Percentiles rank a stretch among this genome's conserved stretches.
Evolutionary conservation across 345 rosid genomes (phyloP).

Genomic region (Jatropha curcas): DNA sequence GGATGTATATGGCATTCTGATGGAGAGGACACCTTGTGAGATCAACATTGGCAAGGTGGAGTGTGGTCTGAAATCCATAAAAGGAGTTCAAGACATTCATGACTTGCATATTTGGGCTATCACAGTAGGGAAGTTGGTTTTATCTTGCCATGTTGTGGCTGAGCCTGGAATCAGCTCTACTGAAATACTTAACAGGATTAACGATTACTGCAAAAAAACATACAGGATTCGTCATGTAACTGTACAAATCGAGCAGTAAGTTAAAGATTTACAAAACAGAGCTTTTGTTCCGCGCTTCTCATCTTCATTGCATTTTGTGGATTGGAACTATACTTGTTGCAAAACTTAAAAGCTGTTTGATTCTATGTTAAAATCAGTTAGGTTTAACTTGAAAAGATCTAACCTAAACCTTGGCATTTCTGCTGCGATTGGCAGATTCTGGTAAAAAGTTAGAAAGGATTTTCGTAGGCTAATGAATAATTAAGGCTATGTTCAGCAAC

Average conservation of each 20-base stretch:
- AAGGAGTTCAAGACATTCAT: conserved; percentile 55
- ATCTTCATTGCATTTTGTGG: neutral
- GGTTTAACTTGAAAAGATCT: neutral
- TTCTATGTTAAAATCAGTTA: neutral
- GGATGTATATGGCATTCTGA: conserved; percentile 52
- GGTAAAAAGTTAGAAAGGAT: no score
- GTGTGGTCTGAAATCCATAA: conserved; percentile 45
- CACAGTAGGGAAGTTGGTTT: conserved; percentile 59
- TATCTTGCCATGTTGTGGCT: conserved; percentile 68
- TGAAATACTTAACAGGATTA: conserved; percentile 48
- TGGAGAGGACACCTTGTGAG: conserved; percentile 69
- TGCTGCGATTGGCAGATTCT: no score
- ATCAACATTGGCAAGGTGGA: conserved; percentile 46
- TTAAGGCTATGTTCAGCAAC: no score
- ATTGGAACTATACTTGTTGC: neutral
- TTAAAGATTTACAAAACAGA: neutral
- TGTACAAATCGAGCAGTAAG: conserved; percentile 58
- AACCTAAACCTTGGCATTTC: neutral
- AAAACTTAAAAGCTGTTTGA: conserved; percentile 16
- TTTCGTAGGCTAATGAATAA: no score
- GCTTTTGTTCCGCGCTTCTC: neutral
- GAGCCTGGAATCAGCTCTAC: conserved; percentile 49
- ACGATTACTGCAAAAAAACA: conserved; percentile 52
- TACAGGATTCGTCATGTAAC: conserved; percentile 69
- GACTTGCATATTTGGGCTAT: conserved; percentile 87